These are phyloP conservation scores for Cephalotrichum gorgonifer DNA, from an alignment of 2,329 filamentous ascomycete species.

Conservation along the genomic window DNA sequence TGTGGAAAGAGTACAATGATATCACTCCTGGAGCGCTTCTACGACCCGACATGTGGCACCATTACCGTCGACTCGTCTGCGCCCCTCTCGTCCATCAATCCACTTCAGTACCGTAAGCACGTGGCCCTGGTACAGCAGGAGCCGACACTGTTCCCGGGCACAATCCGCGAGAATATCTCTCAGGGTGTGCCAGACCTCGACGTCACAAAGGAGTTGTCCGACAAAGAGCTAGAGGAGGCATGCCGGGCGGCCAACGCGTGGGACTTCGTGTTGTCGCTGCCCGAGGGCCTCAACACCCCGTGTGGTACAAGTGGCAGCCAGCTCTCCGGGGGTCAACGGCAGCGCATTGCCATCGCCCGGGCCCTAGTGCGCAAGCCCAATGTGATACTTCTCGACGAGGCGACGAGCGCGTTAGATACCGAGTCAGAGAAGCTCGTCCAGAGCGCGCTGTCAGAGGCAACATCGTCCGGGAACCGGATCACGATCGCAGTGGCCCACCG, in stretches of 20 bases:
- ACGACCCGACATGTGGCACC: constrained; percentile 22
- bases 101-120: constrained; percentile 19
- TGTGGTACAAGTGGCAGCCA: constrained; percentile 59
- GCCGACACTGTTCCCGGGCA: constrained; percentile 32
- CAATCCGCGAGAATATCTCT: constrained; percentile 44
- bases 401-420: constrained; percentile 54
- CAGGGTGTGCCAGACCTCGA: too few relatives aligned
- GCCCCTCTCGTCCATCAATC: constrained; percentile 15
- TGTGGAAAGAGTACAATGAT: constrained; percentile 53
- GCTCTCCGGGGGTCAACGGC: constrained; percentile 62
- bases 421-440: constrained; percentile 58
- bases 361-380: constrained; percentile 56
- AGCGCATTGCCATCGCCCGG: constrained; percentile 63
- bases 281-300: constrained; percentile 49
- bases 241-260: constrained; percentile 44
- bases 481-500: constrained; percentile 59
- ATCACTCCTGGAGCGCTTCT: constrained; percentile 35
- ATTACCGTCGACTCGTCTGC: constrained; percentile 17
- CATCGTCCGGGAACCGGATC: constrained; percentile 23
- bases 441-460: constrained; percentile 40
- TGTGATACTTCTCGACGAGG: constrained; percentile 64
- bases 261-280: constrained; percentile 43
- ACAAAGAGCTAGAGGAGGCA: constrained; percentile 34
- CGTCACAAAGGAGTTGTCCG: constrained; percentile 13
- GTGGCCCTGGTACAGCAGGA: constrained; percentile 31